A percentile compares a stretch with the other conserved stretches of the same genome.
Evolutionary conservation across 2,329 filamentous ascomycete genomes (phyloP).

Genomic region (Arthroderma sp.): DNA sequence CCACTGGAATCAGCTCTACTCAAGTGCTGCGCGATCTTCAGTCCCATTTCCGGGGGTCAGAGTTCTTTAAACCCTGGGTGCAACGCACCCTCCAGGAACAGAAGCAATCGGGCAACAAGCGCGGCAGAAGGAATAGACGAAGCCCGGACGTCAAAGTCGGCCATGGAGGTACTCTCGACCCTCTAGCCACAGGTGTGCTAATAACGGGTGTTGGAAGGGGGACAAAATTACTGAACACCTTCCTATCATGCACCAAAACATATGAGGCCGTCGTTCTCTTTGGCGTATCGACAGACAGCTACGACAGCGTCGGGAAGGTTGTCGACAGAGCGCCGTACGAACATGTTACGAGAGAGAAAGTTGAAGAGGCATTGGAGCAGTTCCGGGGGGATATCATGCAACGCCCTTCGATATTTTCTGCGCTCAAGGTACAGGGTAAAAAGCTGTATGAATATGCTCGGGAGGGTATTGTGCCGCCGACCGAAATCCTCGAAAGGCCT

Average conservation of each 20-base stretch:
- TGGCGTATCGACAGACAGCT: slow-evolving; percentile 82
- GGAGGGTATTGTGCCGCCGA: slow-evolving; percentile 72
- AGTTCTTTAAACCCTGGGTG: slow-evolving; percentile 66
- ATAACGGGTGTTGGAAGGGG: slow-evolving; percentile 77
- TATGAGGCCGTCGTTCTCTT: slow-evolving; percentile 87
- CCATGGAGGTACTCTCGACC: slow-evolving; percentile 90
- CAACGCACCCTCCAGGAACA: slow-evolving; percentile 46
- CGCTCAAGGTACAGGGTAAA: slow-evolving; percentile 85
- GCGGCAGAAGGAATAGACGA: slow-evolving; percentile 50
- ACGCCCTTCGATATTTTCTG: slow-evolving; percentile 83
- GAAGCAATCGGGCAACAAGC: slow-evolving; percentile 36
- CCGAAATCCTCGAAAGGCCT: slow-evolving; percentile 67
- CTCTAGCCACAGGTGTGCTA: slow-evolving; percentile 82
- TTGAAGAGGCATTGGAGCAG: slow-evolving; percentile 60
- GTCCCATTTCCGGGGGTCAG: slow-evolving; percentile 66
- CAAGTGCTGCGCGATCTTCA: slow-evolving; percentile 85
- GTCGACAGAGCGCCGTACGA: slow-evolving; percentile 61
- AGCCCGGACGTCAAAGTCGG: slow-evolving; percentile 77
- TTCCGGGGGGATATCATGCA: slow-evolving; percentile 81
- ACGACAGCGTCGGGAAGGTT: slow-evolving; percentile 76
- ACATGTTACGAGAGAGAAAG: slow-evolving; percentile 64
- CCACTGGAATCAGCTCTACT: slow-evolving; percentile 71
- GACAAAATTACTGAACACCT: slow-evolving; percentile 68
- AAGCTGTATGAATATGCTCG: slow-evolving; percentile 91
- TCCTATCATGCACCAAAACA: slow-evolving; percentile 78